These are phyloP conservation scores for Arbutus unedo DNA, from an alignment of 148 eudicot genomes.

Conservation along the genomic window DNA sequence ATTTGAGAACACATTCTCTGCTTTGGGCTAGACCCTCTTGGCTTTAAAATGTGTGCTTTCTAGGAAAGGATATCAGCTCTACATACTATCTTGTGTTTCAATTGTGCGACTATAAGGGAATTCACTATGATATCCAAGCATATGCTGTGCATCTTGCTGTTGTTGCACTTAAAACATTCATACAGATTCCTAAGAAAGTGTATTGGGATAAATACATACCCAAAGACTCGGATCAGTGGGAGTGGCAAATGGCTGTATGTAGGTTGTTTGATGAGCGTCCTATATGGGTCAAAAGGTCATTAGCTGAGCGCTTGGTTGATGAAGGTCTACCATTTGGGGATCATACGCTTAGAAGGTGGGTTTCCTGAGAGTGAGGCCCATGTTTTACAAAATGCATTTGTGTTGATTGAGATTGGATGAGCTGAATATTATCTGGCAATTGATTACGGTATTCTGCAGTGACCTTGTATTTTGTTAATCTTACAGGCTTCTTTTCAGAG, in stretches of 20 bases:
- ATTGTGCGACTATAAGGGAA: neutral
- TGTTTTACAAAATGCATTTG: neutral
- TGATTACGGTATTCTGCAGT: neutral
- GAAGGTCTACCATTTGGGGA: conserved; percentile 56
- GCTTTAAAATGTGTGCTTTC: neutral
- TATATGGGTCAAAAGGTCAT: conserved; percentile 72
- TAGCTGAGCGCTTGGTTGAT: conserved; percentile 66
- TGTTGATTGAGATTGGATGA: neutral
- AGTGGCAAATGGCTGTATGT: conserved; percentile 65
- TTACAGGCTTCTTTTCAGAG: conserved; percentile 75
- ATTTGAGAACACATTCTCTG: neutral
- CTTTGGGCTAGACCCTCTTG: neutral
- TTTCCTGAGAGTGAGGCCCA: neutral
- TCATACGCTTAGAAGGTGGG: conserved; percentile 62
- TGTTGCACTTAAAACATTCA: conserved; percentile 51
- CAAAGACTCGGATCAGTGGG: conserved; percentile 66
- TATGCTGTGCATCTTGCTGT: neutral
- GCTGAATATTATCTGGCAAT: neutral
- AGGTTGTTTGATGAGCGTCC: conserved; percentile 88
- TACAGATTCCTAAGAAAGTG: conserved; percentile 81
- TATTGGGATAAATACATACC: conserved; percentile 68
- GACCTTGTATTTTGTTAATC: conserved; percentile 8
- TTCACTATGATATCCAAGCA: neutral
- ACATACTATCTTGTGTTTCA: neutral
- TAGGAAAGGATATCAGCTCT: neutral